Conservation (phyloP, 768 basidiomycete species). For the Suillus paluster region DNA sequence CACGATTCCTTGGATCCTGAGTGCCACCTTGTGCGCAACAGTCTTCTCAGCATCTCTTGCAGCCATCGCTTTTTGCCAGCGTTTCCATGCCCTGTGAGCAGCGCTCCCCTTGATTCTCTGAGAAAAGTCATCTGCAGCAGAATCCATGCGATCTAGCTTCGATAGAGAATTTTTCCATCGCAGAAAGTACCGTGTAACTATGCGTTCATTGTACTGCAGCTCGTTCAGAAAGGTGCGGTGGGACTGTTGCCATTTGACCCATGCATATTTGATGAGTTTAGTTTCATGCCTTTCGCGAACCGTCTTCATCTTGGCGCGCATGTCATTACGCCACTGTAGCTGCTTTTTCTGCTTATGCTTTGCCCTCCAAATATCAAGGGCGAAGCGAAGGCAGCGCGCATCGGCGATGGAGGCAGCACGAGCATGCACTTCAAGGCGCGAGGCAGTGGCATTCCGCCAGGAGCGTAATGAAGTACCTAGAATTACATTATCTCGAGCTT, state of each 20-base stretch:
- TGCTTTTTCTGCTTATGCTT: slow-evolving; percentile 60
- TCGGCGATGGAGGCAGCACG: slow-evolving; percentile 51
- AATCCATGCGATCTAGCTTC: slow-evolving; percentile 48
- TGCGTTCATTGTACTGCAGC: slow-evolving; percentile 50
- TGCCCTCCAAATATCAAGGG: slow-evolving; percentile 56
- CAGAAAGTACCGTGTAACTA: slow-evolving; percentile 48
- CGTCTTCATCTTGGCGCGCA: slow-evolving; percentile 71
- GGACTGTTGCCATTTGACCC: slow-evolving; percentile 69
- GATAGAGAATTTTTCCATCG: slow-evolving; percentile 58
- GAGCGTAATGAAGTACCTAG: slow-evolving; percentile 59
- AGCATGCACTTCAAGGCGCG: slow-evolving; percentile 42
- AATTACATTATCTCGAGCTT: slow-evolving; percentile 70
- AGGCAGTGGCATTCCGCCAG: slow-evolving; percentile 56
- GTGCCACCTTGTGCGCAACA: slow-evolving; percentile 47
- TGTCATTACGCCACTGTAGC: slow-evolving; percentile 64
- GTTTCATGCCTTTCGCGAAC: slow-evolving; percentile 60
- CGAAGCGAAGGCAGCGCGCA: slow-evolving; percentile 45
- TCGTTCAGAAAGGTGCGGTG: slow-evolving; percentile 55
- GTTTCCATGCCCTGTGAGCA: slow-evolving; percentile 52
- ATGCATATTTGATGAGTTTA: slow-evolving; percentile 58
- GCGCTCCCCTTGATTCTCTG: slow-evolving; percentile 41
- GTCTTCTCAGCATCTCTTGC: slow-evolving; percentile 50
- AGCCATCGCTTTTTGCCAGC: slow-evolving; percentile 56
- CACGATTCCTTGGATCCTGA: slow-evolving; percentile 51
- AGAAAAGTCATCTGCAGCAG: slow-evolving; percentile 53